phyloP scores from a whole-genome alignment of 306 rosid species.

The Myrica gale region DNA sequence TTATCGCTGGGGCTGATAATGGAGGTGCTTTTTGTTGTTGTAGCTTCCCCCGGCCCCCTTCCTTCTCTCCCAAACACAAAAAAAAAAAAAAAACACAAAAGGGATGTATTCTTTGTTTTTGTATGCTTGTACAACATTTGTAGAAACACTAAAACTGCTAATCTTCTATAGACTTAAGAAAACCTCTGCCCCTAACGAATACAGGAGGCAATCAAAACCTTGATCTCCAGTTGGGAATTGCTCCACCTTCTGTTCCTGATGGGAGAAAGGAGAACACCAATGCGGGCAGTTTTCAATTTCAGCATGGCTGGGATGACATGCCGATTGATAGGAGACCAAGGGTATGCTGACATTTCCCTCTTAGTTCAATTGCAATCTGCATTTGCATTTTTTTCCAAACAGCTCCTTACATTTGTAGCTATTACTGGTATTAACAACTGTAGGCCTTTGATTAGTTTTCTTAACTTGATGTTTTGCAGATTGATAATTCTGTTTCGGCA shows the following conservation, averaged over 20 bases:
- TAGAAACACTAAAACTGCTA: neutral
- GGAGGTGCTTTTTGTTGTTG: slow-evolving; percentile 41
- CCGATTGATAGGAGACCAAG: slow-evolving; percentile 41
- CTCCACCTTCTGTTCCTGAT: slow-evolving; percentile 54
- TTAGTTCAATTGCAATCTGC: slow-evolving; percentile 1
- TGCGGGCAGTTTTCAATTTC: slow-evolving; percentile 40
- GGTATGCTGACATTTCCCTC: slow-evolving; percentile 40
- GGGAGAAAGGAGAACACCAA: slow-evolving; percentile 38
- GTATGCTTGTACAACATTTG: neutral
- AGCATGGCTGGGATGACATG: slow-evolving; percentile 39
- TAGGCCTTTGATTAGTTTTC: slow-evolving; percentile 1
- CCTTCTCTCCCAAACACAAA: no score
- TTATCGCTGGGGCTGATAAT: slow-evolving; percentile 46
- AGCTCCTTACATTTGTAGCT: neutral
- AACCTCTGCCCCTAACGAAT: slow-evolving; percentile 1
- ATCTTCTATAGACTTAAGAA: neutral
- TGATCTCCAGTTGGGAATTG: slow-evolving; percentile 81
- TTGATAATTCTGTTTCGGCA: slow-evolving; percentile 49
- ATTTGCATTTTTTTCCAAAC: neutral
- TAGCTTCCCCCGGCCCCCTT: neutral
- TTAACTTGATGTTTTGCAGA: slow-evolving; percentile 32
- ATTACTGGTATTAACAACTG: no score
- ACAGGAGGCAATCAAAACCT: slow-evolving; percentile 56
- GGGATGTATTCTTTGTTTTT: no score
- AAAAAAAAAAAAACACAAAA: no score